Evolutionary conservation across 179 eudicot genomes (phyloP).

Genomic region (Gypsophila paniculata): DNA sequence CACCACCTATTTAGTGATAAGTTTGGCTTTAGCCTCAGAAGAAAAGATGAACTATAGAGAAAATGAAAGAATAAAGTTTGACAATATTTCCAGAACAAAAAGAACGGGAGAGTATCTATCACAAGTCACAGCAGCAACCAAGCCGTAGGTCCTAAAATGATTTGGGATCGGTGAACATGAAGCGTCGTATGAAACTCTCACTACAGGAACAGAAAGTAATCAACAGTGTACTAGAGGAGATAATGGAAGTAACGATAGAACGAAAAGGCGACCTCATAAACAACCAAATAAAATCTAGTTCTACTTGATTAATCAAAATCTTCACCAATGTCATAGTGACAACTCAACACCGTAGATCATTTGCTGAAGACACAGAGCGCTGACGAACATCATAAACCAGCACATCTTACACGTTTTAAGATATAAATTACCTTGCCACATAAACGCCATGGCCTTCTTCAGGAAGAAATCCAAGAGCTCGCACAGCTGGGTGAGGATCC

Average conservation of each 20-base stretch:
- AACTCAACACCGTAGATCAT: no score
- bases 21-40: not conserved
- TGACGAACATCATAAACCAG: not conserved
- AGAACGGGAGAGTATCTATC: not conserved
- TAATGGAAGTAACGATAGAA: no score
- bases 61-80: not conserved
- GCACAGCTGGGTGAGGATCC: constrained; percentile 91
- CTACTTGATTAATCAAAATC: not conserved
- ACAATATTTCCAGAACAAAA: not conserved
- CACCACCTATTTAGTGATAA: constrained; percentile 58
- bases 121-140: not conserved
- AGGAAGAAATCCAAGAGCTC: constrained; percentile 95
- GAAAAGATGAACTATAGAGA: not conserved
- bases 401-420: not conserved
- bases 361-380: not conserved
- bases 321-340: not conserved
- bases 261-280: not conserved
- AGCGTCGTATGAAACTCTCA: not conserved
- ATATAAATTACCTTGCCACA: constrained; percentile 60
- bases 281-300: not conserved
- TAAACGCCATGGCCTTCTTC: constrained; percentile 95
- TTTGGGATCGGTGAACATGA: not conserved
- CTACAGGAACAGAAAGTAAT: no score
- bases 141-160: not conserved
- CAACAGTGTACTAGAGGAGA: no score